Evolutionary conservation across 306 rosid species (phyloP), one percentile per base, ranked within the genome.

Genomic region (Ochetophila trinervis): DNA sequence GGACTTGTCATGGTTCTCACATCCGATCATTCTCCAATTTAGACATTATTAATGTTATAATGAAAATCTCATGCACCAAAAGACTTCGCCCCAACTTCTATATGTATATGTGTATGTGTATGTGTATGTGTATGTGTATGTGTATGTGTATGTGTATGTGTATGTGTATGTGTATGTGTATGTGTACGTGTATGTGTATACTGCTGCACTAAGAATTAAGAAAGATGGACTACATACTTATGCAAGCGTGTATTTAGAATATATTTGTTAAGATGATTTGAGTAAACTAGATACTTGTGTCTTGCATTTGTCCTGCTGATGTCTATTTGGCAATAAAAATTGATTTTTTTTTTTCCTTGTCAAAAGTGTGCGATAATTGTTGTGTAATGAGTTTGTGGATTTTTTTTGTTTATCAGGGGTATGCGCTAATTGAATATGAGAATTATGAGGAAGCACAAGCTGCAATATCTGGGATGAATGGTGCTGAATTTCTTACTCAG

Each of bases 391-490:
- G 49, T 45, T 65, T 0, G 60, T 22, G 5, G 58, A 47, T 36
- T 55, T 42, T 30, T 9, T 16, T 55, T 51, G 24, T 2, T 57
- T 36, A 5, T 23, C 24, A 84, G 88, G 88, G 88, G 0, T 84
- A 84, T 84, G 88, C 84, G 0, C 71, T 84, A 53, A 80, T 84
- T 36, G 88, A 84, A 52, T 84, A 78, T 3, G 88, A 78, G 75
- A 78, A 19, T 56, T 81, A 71, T 62, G 82, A 72, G 68, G 86
- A 84, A 79, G 99, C 99, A 53, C 89, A 87, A 22, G 86, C 81
- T 75, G 99, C 99, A 42, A 90, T 89, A 76, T 77, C 88, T 62
- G 80, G 78, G 56, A 76, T 93, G 96, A 88, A 93, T 70, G 99
- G 96, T 34, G 75, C 89, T 73, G 88, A 75, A 64, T 82, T 93